phyloP scores from a whole-genome alignment of 768 basidiomycete genomes.

The Aureoboletus auriporus region DNA sequence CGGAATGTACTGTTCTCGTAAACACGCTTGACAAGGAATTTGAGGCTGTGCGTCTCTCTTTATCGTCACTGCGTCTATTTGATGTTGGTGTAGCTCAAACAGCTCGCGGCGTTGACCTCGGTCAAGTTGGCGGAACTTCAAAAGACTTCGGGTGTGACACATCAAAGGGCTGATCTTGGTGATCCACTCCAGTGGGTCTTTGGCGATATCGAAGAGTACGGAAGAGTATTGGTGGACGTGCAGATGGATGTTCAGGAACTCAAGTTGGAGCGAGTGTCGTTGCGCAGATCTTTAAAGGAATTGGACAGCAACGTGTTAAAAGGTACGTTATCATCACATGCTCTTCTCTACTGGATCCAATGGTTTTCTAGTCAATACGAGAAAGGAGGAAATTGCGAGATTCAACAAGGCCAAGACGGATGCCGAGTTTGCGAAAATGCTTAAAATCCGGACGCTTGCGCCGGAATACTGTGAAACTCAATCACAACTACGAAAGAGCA shows the following conservation, averaged over 20 bases:
- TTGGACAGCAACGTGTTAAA: conserved; percentile 65
- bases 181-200: conserved; percentile 50
- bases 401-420: conserved; percentile 79
- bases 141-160: conserved; percentile 36
- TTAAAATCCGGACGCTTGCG: conserved; percentile 72
- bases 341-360: background rate
- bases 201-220: conserved; percentile 50
- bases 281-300: conserved; percentile 45
- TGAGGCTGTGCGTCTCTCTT: conserved; percentile 44
- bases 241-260: conserved; percentile 51
- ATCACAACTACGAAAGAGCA: conserved; percentile 63
- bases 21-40: conserved; percentile 48
- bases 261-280: conserved; percentile 38
- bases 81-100: conserved; percentile 36
- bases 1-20: conserved; percentile 54
- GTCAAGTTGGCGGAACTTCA: conserved; percentile 34
- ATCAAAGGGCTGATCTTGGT: conserved; percentile 43
- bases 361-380: conserved; percentile 58
- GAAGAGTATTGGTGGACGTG: conserved; percentile 31
- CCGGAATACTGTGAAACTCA: conserved; percentile 88
- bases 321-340: conserved; percentile 37
- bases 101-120: conserved; percentile 35
- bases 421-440: conserved; percentile 71
- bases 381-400: conserved; percentile 77
- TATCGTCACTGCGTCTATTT: background rate